Evolutionary conservation across 495 filamentous ascomycete species (phyloP).

Genomic region (Lepraria neglecta): DNA sequence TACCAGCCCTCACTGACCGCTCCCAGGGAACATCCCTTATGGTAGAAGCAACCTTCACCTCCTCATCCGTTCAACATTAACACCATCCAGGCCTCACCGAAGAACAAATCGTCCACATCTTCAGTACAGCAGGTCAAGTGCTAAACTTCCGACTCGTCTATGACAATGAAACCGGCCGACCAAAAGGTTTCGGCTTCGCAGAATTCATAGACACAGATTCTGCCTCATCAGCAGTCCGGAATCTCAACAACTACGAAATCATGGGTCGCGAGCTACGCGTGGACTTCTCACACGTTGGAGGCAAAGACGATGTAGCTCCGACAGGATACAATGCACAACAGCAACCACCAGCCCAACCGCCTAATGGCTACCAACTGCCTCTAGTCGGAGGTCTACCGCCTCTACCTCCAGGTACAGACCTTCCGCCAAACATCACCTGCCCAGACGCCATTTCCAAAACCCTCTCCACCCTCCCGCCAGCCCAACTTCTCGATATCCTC

Average conservation of each 20-base stretch:
- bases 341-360: constrained; percentile 21
- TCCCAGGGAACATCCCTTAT: constrained; percentile 29
- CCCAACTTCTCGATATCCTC: constrained; percentile 90
- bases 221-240: constrained; percentile 88
- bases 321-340: constrained; percentile 36
- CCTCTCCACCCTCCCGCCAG: constrained; percentile 72
- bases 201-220: constrained; percentile 88
- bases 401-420: constrained; percentile 75
- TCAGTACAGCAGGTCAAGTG: constrained; percentile 79
- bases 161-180: constrained; percentile 88
- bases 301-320: constrained; percentile 60
- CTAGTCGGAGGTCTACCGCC: constrained; percentile 54
- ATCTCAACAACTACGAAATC: constrained; percentile 91
- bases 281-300: constrained; percentile 89
- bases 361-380: constrained; percentile 27
- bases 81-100: constrained; percentile 68
- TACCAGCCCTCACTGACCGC: not conserved
- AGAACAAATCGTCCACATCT: constrained; percentile 88
- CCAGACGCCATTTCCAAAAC: constrained; percentile 89
- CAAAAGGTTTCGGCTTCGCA: constrained; percentile 94
- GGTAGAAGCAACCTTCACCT: not conserved
- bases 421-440: constrained; percentile 72
- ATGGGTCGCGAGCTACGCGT: constrained; percentile 93
- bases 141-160: constrained; percentile 92
- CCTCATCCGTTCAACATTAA: constrained; percentile 20